Percentiles rank a stretch among this genome's conserved stretches.
Evolutionary conservation across 2,329 filamentous ascomycete species (phyloP).

Genomic region (Tolypocladium pustulatum): DNA sequence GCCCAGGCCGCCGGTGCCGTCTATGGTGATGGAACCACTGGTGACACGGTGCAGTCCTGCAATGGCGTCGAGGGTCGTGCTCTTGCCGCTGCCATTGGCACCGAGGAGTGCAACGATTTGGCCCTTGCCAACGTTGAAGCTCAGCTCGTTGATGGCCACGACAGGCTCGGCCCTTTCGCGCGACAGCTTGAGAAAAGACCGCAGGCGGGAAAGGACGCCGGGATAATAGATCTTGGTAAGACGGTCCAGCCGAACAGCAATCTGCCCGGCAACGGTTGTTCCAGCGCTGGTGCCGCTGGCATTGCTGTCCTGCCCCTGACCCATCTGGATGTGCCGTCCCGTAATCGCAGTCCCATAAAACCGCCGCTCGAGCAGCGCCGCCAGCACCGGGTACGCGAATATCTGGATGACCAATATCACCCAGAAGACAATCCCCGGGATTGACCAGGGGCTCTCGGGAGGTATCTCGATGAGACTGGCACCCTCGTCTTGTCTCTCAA

Average conservation of each 20-base stretch:
- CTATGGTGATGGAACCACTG: conserved; percentile 65
- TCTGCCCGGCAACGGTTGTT: conserved; percentile 13
- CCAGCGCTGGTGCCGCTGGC: background rate
- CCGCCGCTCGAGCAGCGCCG: conserved; percentile 59
- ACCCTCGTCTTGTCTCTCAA: conserved; percentile 50
- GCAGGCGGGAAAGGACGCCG: conserved; percentile 45
- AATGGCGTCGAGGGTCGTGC: conserved; percentile 79
- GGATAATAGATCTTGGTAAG: conserved; percentile 75
- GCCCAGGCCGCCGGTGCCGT: conserved; percentile 69
- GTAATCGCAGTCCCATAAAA: conserved; percentile 66
- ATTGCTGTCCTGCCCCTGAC: conserved; percentile 13
- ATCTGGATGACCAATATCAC: conserved; percentile 70
- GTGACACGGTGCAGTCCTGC: conserved; percentile 72
- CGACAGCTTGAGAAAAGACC: conserved; percentile 26
- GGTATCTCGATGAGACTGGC: conserved; percentile 52
- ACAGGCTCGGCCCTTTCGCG: conserved; percentile 46
- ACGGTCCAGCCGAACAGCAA: conserved; percentile 57
- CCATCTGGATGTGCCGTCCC: conserved; percentile 41
- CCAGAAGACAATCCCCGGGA: conserved; percentile 70
- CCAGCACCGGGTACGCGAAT: conserved; percentile 65
- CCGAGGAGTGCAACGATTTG: conserved; percentile 81
- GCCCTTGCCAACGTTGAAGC: conserved; percentile 60
- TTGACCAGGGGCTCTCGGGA: conserved; percentile 53
- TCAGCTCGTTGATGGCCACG: conserved; percentile 66
- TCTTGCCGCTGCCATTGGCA: conserved; percentile 85